Evolutionary conservation across 768 basidiomycete species (phyloP).

Genomic region (Termitomyces sp.): DNA sequence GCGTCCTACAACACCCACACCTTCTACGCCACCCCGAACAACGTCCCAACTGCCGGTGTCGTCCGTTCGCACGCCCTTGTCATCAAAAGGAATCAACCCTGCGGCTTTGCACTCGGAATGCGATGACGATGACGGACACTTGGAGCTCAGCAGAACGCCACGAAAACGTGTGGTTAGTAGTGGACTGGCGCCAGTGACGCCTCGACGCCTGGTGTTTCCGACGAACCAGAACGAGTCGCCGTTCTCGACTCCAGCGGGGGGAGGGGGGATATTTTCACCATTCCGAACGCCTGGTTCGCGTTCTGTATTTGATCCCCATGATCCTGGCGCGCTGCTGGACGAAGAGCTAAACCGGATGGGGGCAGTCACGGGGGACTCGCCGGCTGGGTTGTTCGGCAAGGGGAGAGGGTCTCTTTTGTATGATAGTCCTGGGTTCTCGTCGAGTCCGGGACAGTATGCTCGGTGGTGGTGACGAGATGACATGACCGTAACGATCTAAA

Average conservation of each 20-base stretch:
- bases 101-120: slow-evolving; percentile 22
- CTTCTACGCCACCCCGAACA: slow-evolving; percentile 19
- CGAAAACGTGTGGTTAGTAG: slow-evolving; percentile 27
- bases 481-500: neutral
- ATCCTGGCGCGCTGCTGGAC: slow-evolving; percentile 63
- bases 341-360: slow-evolving; percentile 66
- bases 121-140: slow-evolving; percentile 15
- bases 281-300: slow-evolving; percentile 51
- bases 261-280: slow-evolving; percentile 27
- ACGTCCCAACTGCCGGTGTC: slow-evolving; percentile 18
- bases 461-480: slow-evolving; percentile 42
- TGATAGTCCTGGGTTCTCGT: slow-evolving; percentile 63
- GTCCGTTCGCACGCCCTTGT: slow-evolving; percentile 20
- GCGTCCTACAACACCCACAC: slow-evolving; percentile 12
- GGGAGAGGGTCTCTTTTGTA: slow-evolving; percentile 54
- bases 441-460: slow-evolving; percentile 52
- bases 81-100: slow-evolving; percentile 28
- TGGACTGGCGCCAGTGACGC: slow-evolving; percentile 33
- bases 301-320: slow-evolving; percentile 65
- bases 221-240: slow-evolving; percentile 34
- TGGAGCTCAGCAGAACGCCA: slow-evolving; percentile 34
- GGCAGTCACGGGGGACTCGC: slow-evolving; percentile 49
- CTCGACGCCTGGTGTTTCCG: slow-evolving; percentile 35
- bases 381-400: slow-evolving; percentile 63
- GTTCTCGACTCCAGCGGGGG: slow-evolving; percentile 32